Base-by-base conservation (phyloP, 2,329 filamentous ascomycete species). In the Mariannaea elegans region DNA sequence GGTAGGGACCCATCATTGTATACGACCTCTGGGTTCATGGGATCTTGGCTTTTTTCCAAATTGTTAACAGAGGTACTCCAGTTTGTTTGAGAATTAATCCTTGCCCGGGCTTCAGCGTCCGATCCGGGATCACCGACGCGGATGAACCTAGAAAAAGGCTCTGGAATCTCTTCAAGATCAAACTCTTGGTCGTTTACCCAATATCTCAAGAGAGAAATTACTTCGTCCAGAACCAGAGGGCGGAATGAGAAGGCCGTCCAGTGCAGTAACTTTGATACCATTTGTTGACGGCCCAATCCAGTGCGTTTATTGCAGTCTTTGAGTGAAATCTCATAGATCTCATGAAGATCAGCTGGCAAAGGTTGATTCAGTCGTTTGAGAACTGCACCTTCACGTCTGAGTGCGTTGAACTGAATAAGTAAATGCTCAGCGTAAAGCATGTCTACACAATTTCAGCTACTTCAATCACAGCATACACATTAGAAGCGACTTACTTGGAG, bases 391-490 rank as follows among this genome's bases (percentile, higher is more conserved):
- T 77, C 75, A 0, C 76, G 71, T 1, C 72, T 72, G 1, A 78
- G 62, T 7, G 65, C 58, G 7, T 74, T 67, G 3, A 78, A 59
- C 0, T 72, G 63, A 7, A 60, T 39, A 0, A 79, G 65, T 23
- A 77, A 66, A n/a, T 77, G 74, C 21, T 78, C 71, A 0, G 72
- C 71, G 29, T 77, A 78, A 1, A 77, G 66, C 64, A 78, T 71
- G 19, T 72, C 73, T 76, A 39, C 21, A 5, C 9, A 39, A 0
- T 8, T 9, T 53, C 12, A 61, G 14, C 0, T 9, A 13, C 2
- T 4, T 4, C 3, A 12, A 7, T 3, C n/a, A 38, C n/a, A 7
- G 1, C 5, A 2, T 2, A 13, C 2, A 7, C 2, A 13, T 10
- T 10, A 24, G 16, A 9, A 46, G 2, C 4, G 1, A 61, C 74